Conservation (phyloP, 78 protist species). For the Dictyostelium brefeldianum region DNA sequence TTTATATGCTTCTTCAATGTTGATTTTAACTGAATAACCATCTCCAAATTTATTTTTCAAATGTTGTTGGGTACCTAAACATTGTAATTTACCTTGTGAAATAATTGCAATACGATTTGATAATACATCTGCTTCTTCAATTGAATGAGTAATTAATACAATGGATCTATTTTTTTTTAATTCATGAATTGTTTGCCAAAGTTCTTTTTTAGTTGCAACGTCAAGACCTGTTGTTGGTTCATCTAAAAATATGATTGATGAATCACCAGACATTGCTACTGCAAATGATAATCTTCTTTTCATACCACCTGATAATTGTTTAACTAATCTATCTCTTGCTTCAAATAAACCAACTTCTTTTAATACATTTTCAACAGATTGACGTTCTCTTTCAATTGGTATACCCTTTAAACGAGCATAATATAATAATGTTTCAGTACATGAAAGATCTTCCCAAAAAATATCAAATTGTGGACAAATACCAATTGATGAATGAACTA, state of each 20-base stretch:
- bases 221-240: conserved; percentile 91
- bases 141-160: conserved; percentile 75
- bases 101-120: conserved; percentile 92
- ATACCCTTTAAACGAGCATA: conserved; percentile 88
- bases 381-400: background rate
- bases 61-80: conserved; percentile 84
- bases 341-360: conserved; percentile 62
- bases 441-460: conserved; percentile 89
- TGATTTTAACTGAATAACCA: conserved; percentile 84
- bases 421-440: conserved; percentile 88
- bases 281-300: conserved; percentile 91
- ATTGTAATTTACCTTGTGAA: conserved; percentile 81
- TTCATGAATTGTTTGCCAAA: conserved; percentile 86
- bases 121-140: conserved; percentile 89
- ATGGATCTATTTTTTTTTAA: conserved; percentile 66
- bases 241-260: conserved; percentile 76
- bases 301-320: conserved; percentile 94
- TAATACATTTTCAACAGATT: conserved; percentile 21
- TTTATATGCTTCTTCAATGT: conserved; percentile 15
- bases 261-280: conserved; percentile 87
- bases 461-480: conserved; percentile 94
- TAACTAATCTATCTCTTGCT: conserved; percentile 46
- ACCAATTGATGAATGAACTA: conserved; percentile 88
- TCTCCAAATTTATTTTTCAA: conserved; percentile 87
- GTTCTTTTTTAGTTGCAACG: conserved; percentile 77